Evolutionary conservation across 441 rosid species (phyloP).

Genomic region (Pelargonium cotyledonis): DNA sequence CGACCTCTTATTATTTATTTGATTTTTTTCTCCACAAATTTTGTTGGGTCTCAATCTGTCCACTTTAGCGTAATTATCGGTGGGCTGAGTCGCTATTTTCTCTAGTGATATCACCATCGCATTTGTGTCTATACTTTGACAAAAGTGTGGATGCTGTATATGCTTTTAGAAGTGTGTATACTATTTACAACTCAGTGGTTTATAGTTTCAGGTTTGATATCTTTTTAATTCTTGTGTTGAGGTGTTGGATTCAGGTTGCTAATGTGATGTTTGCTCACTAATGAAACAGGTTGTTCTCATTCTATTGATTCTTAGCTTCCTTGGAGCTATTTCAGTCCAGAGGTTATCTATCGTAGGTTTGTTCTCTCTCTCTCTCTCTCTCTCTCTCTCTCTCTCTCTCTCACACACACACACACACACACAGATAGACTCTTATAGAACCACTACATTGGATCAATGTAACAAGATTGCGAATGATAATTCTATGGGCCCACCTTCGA

Average conservation of each 20-base stretch:
- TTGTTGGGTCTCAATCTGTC: background rate
- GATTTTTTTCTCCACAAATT: background rate
- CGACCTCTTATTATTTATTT: background rate
- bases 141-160: background rate
- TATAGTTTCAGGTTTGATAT: background rate
- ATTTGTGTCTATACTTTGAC: background rate
- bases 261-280: constrained; percentile 5
- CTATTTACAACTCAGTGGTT: background rate
- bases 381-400: background rate
- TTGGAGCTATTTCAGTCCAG: constrained; percentile 58
- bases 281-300: constrained; percentile 48
- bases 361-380: constrained; percentile 25
- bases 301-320: constrained; percentile 46
- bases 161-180: background rate
- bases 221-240: background rate
- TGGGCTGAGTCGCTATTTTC: background rate
- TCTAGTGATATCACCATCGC: background rate
- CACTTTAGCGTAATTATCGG: too few species aligned
- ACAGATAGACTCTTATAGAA: background rate
- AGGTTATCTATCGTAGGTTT: constrained; percentile 55
- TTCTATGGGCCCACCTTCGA: background rate
- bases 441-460: background rate
- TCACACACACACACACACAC: background rate
- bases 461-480: background rate
- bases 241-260: constrained; percentile 1